phyloP scores from a whole-genome alignment of 768 basidiomycete species.

The Suillus americanus region DNA sequence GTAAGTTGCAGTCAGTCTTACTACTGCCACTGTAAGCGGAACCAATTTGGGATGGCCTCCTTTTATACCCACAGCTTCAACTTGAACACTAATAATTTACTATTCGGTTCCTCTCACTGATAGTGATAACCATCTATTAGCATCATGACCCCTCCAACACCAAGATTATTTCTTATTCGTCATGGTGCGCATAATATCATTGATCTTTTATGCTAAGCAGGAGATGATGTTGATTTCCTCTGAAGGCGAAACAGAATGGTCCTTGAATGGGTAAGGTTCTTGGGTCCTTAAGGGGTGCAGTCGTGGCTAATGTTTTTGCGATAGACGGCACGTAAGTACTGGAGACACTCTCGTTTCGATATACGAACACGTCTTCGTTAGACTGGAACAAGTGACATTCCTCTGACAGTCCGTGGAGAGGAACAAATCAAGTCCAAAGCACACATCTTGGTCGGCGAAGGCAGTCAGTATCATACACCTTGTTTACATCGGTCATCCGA shows the following conservation, averaged over 20 bases:
- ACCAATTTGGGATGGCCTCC: background rate
- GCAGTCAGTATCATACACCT: conserved; percentile 51
- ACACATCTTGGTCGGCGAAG: conserved; percentile 66
- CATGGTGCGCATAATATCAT: conserved; percentile 53
- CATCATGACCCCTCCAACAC: conserved; percentile 50
- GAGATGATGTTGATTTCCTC: background rate
- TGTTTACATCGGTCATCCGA: background rate
- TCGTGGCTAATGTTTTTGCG: conserved; percentile 3
- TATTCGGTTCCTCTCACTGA: background rate
- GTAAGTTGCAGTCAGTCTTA: background rate
- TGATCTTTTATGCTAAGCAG: background rate
- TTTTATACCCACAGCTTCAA: background rate
- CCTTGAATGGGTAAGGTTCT: conserved; percentile 67
- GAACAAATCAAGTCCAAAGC: conserved; percentile 67
- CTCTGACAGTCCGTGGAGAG: conserved; percentile 77
- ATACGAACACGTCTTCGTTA: conserved; percentile 29
- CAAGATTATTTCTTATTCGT: conserved; percentile 76
- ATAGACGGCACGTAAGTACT: conserved; percentile 60
- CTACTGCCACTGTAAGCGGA: background rate
- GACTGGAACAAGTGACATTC: conserved; percentile 89
- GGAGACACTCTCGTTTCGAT: background rate
- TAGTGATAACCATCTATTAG: background rate
- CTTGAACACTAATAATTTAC: too few relatives aligned
- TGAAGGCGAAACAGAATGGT: conserved; percentile 93
- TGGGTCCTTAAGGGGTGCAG: conserved; percentile 1